These are phyloP conservation scores for Polychytrium aggregatum DNA, from an alignment of 192 early-diverging fungal species.

Conservation along the genomic window DNA sequence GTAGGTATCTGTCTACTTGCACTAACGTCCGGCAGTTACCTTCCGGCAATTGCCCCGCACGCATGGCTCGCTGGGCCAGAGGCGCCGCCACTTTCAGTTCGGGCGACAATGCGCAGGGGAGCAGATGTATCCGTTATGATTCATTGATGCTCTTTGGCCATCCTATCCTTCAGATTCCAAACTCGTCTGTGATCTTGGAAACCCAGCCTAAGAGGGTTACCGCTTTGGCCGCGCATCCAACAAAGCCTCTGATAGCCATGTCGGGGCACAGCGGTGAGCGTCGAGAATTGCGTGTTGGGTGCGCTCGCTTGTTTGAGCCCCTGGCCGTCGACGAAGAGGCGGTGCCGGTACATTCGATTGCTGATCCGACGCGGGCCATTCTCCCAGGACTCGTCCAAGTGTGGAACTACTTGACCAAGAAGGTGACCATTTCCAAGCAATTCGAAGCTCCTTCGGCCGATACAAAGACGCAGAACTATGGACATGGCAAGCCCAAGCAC, in stretches of 20 bases:
- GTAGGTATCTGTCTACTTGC: not conserved
- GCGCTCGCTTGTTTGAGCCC: not conserved
- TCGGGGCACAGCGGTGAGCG: conserved; percentile 26
- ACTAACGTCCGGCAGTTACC: too few species aligned
- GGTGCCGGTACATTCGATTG: too few species aligned
- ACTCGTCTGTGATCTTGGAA: conserved; percentile 27
- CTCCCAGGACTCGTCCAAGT: conserved; percentile 33
- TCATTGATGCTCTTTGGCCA: too few species aligned
- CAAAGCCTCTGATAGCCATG: conserved; percentile 21
- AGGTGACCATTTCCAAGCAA: conserved; percentile 10
- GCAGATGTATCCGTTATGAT: too few species aligned
- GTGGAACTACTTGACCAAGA: conserved; percentile 31
- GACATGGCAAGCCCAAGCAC: too few species aligned
- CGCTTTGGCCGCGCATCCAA: conserved; percentile 28
- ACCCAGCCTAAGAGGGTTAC: conserved; percentile 24
- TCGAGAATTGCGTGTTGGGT: not conserved
- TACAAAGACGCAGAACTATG: conserved; percentile 3
- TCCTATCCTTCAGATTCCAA: too few species aligned
- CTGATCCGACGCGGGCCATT: too few species aligned
- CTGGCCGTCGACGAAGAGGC: too few species aligned
- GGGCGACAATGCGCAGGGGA: too few species aligned
- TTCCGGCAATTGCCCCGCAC: too few species aligned
- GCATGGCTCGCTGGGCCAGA: too few species aligned
- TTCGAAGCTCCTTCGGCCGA: conserved; percentile 25
- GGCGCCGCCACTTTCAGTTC: too few species aligned